Percentiles rank a stretch among this genome's conserved stretches.
These are phyloP conservation scores for Rhytidhysteron rufulum DNA, from an alignment of 2,329 filamentous ascomycete genomes.

Conservation along the genomic window DNA sequence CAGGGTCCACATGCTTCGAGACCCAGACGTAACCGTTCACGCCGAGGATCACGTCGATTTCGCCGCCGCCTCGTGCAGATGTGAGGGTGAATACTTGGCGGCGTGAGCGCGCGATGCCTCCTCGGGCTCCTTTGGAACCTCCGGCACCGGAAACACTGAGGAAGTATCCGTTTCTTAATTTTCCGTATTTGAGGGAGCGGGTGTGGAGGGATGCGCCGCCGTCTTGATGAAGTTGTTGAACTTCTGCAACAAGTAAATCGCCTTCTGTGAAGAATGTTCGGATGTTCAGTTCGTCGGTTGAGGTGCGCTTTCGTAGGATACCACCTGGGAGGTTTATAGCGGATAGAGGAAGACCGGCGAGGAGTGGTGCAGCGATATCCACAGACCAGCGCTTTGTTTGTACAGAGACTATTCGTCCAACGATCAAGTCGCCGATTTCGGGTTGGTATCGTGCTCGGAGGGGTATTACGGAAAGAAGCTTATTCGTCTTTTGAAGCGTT, in stretches of 20 bases:
- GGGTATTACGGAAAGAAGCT: slow-evolving; percentile 86
- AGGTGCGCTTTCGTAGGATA: slow-evolving; percentile 84
- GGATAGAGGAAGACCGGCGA: slow-evolving; percentile 79
- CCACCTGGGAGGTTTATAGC: slow-evolving; percentile 94
- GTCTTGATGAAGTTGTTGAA: slow-evolving; percentile 83
- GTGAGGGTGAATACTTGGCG: slow-evolving; percentile 85
- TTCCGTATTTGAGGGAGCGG: slow-evolving; percentile 86
- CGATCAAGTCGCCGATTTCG: slow-evolving; percentile 92
- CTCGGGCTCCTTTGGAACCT: slow-evolving; percentile 47
- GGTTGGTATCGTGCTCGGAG: slow-evolving; percentile 90
- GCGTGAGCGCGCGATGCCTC: slow-evolving; percentile 77
- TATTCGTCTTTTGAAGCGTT: slow-evolving; percentile 90
- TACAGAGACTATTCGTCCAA: slow-evolving; percentile 93
- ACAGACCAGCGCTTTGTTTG: slow-evolving; percentile 91
- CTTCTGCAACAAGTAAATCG: slow-evolving; percentile 89
- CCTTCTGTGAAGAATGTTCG: slow-evolving; percentile 96
- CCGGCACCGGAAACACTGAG: slow-evolving; percentile 76
- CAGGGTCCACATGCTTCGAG: slow-evolving; percentile 70
- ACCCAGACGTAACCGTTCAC: slow-evolving; percentile 99
- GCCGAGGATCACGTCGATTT: slow-evolving; percentile 81
- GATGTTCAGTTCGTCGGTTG: slow-evolving; percentile 96
- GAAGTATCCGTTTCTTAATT: slow-evolving; percentile 90
- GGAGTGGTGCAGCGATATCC: slow-evolving; percentile 82
- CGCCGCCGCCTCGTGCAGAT: slow-evolving; percentile 55
- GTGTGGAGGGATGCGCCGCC: slow-evolving; percentile 87